Evolutionary conservation across 2,329 filamentous ascomycete species (phyloP).

Genomic region (Diaporthe ampelina): DNA sequence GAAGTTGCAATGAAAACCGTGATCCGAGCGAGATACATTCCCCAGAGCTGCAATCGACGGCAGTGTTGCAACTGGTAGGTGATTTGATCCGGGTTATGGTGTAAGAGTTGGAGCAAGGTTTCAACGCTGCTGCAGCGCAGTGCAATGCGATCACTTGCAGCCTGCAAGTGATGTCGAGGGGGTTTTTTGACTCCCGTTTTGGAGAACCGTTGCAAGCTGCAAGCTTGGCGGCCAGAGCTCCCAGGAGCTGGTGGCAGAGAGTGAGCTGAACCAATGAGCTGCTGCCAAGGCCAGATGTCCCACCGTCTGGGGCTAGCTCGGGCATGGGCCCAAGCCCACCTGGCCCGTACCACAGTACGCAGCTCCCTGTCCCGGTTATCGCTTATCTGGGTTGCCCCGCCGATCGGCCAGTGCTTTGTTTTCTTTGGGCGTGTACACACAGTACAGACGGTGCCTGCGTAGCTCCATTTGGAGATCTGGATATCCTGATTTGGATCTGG

Average conservation of each 20-base stretch:
- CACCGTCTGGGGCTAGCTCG: not conserved
- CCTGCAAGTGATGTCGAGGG: constrained; percentile 2
- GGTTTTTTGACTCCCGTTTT: too few relatives aligned
- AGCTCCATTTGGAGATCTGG: not conserved
- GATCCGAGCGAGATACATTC: constrained; percentile 16
- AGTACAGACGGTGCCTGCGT: not conserved
- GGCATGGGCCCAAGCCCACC: too few relatives aligned
- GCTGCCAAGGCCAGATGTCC: too few relatives aligned
- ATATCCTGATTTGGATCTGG: constrained; percentile 17
- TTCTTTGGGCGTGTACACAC: constrained; percentile 18
- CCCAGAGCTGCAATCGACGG: not conserved
- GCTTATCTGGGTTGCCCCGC: constrained; percentile 36
- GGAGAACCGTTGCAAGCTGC: not conserved
- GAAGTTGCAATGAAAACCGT: not conserved
- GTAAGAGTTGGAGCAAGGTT: constrained; percentile 14
- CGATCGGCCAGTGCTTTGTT: constrained; percentile 34
- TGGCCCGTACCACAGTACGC: too few relatives aligned
- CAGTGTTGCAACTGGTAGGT: not conserved
- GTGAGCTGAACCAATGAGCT: not conserved
- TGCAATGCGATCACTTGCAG: not conserved
- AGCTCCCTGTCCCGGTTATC: not conserved
- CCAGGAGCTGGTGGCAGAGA: not conserved
- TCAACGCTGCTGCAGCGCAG: not conserved
- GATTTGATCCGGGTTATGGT: not conserved
- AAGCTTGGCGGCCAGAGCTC: not conserved